These are phyloP conservation scores for Boletus bicolor DNA, from an alignment of 768 basidiomycete species.

Conservation along the genomic window DNA sequence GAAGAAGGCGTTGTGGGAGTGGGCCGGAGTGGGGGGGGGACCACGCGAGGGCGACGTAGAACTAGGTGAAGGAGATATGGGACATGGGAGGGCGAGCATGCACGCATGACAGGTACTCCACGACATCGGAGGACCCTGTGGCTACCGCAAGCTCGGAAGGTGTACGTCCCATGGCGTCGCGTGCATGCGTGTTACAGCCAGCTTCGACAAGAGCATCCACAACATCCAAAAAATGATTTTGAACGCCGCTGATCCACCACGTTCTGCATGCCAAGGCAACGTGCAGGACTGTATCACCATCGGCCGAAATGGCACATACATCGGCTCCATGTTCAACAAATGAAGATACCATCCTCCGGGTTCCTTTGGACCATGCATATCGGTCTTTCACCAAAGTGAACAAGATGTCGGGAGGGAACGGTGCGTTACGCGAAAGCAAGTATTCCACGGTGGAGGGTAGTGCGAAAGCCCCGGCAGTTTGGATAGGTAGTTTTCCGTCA, in stretches of 20 bases:
- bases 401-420: neutral
- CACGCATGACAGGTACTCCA: neutral
- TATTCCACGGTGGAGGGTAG: neutral
- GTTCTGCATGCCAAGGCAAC: neutral
- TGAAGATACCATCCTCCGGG: neutral
- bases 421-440: neutral
- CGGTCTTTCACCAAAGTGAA: neutral
- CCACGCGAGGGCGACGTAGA: too few species aligned
- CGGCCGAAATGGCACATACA: neutral
- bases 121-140: neutral
- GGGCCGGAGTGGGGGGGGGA: neutral
- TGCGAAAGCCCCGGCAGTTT: neutral
- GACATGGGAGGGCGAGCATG: neutral
- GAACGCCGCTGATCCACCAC: too few species aligned
- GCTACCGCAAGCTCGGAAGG: neutral
- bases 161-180: neutral
- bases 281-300: neutral
- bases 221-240: neutral
- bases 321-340: neutral
- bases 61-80: too few species aligned
- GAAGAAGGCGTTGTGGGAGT: neutral
- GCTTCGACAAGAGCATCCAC: neutral
- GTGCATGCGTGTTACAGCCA: neutral
- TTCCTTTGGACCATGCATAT: fast-evolving
- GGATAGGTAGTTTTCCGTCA: neutral